phyloP scores from a whole-genome alignment of 1,284 basidiomycete species.

The Xerocomus amazonicus region DNA sequence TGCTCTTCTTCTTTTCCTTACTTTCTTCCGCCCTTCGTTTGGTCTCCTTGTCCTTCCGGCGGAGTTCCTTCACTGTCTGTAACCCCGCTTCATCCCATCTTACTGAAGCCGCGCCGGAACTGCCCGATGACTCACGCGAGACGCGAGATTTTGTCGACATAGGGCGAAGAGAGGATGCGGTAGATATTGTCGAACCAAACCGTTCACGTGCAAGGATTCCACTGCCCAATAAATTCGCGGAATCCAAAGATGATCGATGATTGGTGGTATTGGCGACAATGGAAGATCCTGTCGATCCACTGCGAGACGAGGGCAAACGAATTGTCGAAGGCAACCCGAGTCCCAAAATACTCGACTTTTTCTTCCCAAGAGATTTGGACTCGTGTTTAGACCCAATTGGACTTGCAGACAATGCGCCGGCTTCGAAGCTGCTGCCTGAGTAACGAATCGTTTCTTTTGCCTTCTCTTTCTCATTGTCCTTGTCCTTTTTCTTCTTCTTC shows the following conservation, averaged over 20 bases:
- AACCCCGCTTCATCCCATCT: constrained; percentile 65
- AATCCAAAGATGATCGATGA: constrained; percentile 46
- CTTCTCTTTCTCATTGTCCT: constrained; percentile 14
- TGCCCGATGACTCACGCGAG: constrained; percentile 48
- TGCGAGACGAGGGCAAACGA: constrained; percentile 47
- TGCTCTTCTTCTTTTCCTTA: constrained; percentile 23
- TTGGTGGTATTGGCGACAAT: constrained; percentile 12
- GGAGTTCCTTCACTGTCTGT: constrained; percentile 49
- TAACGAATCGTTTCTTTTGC: constrained; percentile 37
- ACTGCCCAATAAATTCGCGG: constrained; percentile 31
- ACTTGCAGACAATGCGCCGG: constrained; percentile 47
- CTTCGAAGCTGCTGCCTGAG: constrained; percentile 64
- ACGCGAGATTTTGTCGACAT: constrained; percentile 50
- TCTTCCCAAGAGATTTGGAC: constrained; percentile 42
- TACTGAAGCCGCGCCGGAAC: constrained; percentile 45
- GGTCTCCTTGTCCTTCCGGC: constrained; percentile 44
- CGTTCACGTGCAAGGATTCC: constrained; percentile 33
- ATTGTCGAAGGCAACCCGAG: constrained; percentile 44
- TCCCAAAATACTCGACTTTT: constrained; percentile 58
- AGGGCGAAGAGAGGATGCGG: constrained; percentile 55
- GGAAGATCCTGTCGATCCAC: constrained; percentile 41
- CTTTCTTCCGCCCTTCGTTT: constrained; percentile 11
- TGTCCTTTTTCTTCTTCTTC: constrained; percentile 31
- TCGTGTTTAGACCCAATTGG: constrained; percentile 31
- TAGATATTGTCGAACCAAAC: constrained; percentile 48